phyloP scores from a whole-genome alignment of 257 asterid genomes.

The Cinchona pubescens region DNA sequence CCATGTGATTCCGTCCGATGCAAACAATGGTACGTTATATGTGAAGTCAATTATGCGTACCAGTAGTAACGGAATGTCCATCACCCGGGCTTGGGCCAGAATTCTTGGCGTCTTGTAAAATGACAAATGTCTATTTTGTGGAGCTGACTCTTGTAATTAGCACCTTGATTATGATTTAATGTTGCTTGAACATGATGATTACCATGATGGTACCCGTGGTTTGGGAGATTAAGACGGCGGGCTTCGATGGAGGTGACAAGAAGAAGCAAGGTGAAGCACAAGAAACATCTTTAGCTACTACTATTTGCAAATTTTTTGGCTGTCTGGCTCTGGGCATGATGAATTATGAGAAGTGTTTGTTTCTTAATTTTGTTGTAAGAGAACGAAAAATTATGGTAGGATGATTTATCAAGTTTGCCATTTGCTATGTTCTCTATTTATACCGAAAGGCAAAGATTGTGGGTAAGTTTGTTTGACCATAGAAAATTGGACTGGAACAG shows the following conservation, averaged over 20 bases:
- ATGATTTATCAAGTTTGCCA: background rate
- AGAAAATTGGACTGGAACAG: background rate
- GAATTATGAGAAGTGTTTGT: background rate
- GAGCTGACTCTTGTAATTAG: too few species aligned
- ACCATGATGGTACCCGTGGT: background rate
- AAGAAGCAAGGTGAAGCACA: conserved; percentile 11
- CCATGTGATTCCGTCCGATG: too few species aligned
- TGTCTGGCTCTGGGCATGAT: background rate
- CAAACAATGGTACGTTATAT: background rate
- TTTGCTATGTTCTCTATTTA: background rate
- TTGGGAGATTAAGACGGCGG: background rate
- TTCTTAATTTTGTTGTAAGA: background rate
- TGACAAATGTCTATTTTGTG: too few species aligned
- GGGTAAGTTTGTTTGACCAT: conserved; percentile 5
- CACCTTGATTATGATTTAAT: background rate
- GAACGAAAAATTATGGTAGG: background rate
- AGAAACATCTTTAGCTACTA: background rate
- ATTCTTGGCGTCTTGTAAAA: conserved; percentile 5
- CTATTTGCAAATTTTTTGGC: background rate
- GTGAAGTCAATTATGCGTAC: background rate
- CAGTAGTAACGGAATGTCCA: conserved; percentile 17
- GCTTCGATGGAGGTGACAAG: conserved; percentile 7
- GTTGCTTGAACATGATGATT: background rate
- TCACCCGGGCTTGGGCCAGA: conserved; percentile 37
- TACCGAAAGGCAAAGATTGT: background rate